Evolutionary conservation across 2,329 filamentous ascomycete genomes (phyloP).

Genomic region (Aspergillus sp.): DNA sequence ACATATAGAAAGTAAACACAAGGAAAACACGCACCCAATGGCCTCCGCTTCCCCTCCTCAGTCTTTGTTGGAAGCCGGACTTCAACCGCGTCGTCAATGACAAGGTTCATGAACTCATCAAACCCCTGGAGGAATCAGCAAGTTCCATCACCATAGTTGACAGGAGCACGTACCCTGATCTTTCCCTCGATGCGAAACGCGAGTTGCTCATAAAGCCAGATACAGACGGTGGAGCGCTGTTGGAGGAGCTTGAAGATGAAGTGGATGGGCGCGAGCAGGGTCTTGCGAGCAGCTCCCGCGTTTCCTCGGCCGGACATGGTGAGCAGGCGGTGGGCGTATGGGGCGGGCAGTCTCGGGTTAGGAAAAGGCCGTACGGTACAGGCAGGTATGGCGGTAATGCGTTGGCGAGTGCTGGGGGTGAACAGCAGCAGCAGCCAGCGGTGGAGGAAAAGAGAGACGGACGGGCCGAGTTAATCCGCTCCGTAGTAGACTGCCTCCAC

Average conservation of each 20-base stretch:
- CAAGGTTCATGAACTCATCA: slow-evolving; percentile 99
- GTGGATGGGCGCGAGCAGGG: slow-evolving; percentile 69
- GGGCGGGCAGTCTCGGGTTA: not conserved
- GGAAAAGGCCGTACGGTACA: too few relatives aligned
- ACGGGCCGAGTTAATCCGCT: not conserved
- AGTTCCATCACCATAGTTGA: too few relatives aligned
- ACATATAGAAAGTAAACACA: not conserved
- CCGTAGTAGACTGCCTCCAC: too few relatives aligned
- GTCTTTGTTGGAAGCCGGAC: slow-evolving; percentile 77
- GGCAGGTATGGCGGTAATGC: too few relatives aligned
- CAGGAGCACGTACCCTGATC: slow-evolving; percentile 61
- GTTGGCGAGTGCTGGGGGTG: too few relatives aligned
- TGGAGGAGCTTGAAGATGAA: slow-evolving; percentile 91
- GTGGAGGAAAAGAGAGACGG: not conserved
- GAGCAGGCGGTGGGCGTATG: slow-evolving; percentile 7
- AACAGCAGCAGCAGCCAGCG: not conserved
- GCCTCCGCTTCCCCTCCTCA: slow-evolving; percentile 66
- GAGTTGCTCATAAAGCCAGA: slow-evolving; percentile 97
- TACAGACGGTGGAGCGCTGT: slow-evolving; percentile 72
- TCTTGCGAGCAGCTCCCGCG: slow-evolving; percentile 52
- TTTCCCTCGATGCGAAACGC: slow-evolving; percentile 91
- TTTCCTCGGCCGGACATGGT: slow-evolving; percentile 46
- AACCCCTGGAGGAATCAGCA: slow-evolving; percentile 87
- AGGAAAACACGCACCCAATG: slow-evolving; percentile 55
- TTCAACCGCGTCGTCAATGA: slow-evolving; percentile 90